Conservation (phyloP, 148 eudicot genomes). For the Cornus florida region DNA sequence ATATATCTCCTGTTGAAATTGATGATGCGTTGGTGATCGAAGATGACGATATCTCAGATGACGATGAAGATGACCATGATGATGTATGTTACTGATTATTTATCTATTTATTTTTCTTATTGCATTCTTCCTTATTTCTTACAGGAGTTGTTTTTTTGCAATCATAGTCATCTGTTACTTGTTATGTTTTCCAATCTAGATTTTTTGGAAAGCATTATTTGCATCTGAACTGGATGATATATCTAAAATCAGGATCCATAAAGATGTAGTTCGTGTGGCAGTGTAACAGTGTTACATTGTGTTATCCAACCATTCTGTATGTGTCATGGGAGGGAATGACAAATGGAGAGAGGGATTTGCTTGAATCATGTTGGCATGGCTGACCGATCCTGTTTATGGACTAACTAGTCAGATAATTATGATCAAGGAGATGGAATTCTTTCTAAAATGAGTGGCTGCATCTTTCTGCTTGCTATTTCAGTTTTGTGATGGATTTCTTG, state of each 20-base stretch:
- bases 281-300: neutral
- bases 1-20: constrained; percentile 81
- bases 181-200: neutral
- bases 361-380: neutral
- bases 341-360: neutral
- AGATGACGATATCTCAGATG: constrained; percentile 90
- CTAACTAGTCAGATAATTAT: too few relatives aligned
- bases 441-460: neutral
- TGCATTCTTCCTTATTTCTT: neutral
- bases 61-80: constrained; percentile 89
- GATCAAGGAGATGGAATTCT: too few relatives aligned
- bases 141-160: neutral
- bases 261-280: neutral
- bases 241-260: neutral
- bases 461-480: neutral
- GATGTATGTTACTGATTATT: constrained; percentile 55
- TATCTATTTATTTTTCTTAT: neutral
- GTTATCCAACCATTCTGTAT: neutral
- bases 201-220: neutral
- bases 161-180: neutral
- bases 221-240: neutral
- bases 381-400: neutral
- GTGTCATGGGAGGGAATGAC: neutral
- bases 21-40: constrained; percentile 93
- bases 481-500: neutral